Evolutionary conservation across 2,329 filamentous ascomycete genomes (phyloP).

Genomic region (Plectosphaerella sp.): DNA sequence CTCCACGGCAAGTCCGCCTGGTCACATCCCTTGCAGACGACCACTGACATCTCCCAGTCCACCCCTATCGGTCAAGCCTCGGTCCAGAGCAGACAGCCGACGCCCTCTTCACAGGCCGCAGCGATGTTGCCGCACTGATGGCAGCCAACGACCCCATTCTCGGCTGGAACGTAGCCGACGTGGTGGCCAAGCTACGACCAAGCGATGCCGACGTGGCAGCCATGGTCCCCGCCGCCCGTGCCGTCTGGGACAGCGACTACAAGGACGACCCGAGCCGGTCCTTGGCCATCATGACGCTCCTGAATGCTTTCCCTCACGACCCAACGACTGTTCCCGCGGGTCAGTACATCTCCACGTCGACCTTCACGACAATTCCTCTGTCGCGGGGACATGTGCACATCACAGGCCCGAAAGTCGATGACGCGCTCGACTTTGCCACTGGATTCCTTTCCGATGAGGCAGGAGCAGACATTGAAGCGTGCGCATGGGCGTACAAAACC

Average conservation of each 20-base stretch:
- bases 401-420: slow-evolving; percentile 32
- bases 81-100: slow-evolving; percentile 38
- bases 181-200: slow-evolving; percentile 50
- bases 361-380: slow-evolving; percentile 56
- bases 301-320: slow-evolving; percentile 12
- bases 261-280: slow-evolving; percentile 34
- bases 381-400: slow-evolving; percentile 61
- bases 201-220: slow-evolving; percentile 44
- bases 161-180: slow-evolving; percentile 55
- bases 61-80: slow-evolving; percentile 31
- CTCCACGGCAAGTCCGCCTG: slow-evolving; percentile 6
- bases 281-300: slow-evolving; percentile 36
- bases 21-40: too few species aligned
- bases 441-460: slow-evolving; percentile 50
- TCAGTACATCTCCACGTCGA: slow-evolving; percentile 49
- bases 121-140: slow-evolving; percentile 40
- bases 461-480: slow-evolving; percentile 50
- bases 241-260: slow-evolving; percentile 53
- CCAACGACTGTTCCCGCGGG: slow-evolving; percentile 4
- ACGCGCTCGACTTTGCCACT: slow-evolving; percentile 49
- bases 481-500: slow-evolving; percentile 61
- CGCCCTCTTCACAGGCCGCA: slow-evolving; percentile 41
- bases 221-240: slow-evolving; percentile 47
- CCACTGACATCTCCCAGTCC: neutral
- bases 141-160: slow-evolving; percentile 42